These are phyloP conservation scores for Mariannaea sp. DNA, from an alignment of 2,329 filamentous ascomycete species.

Conservation along the genomic window DNA sequence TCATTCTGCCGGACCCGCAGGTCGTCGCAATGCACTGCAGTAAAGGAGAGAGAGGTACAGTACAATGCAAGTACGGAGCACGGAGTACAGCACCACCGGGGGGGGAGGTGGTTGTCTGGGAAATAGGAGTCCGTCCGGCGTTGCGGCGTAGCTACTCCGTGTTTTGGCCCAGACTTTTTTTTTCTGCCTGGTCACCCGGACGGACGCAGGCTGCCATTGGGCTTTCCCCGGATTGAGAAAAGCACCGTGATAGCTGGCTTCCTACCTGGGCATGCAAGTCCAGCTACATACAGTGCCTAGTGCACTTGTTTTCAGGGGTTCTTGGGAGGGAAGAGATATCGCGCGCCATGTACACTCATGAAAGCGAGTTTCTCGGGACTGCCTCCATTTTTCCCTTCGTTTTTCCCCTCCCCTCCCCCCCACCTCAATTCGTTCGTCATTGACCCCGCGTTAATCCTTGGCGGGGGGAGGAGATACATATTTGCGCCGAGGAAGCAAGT, in stretches of 20 bases:
- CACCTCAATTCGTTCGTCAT: constrained; percentile 2
- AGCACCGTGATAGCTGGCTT: neutral
- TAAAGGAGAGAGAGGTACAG: too few species aligned
- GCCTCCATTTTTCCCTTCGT: too few species aligned
- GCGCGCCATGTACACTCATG: neutral
- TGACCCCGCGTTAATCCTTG: constrained; percentile 5
- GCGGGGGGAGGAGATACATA: neutral
- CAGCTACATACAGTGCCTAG: too few species aligned
- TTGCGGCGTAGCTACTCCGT: neutral
- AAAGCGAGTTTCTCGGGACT: neutral
- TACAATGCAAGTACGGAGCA: too few species aligned
- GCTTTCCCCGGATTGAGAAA: neutral
- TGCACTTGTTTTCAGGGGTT: neutral
- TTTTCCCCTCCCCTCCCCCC: too few species aligned
- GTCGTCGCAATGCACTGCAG: too few species aligned
- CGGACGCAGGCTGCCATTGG: too few species aligned
- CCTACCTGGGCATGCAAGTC: too few species aligned
- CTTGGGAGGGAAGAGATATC: neutral
- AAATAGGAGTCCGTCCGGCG: neutral
- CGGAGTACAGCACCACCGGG: too few species aligned
- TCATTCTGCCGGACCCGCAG: neutral
- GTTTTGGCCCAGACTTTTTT: neutral
- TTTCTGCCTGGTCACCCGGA: neutral
- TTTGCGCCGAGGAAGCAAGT: neutral
- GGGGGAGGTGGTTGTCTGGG: neutral